Conservation (phyloP, 352 stramenopile species). For the Phytophthora sp. region DNA sequence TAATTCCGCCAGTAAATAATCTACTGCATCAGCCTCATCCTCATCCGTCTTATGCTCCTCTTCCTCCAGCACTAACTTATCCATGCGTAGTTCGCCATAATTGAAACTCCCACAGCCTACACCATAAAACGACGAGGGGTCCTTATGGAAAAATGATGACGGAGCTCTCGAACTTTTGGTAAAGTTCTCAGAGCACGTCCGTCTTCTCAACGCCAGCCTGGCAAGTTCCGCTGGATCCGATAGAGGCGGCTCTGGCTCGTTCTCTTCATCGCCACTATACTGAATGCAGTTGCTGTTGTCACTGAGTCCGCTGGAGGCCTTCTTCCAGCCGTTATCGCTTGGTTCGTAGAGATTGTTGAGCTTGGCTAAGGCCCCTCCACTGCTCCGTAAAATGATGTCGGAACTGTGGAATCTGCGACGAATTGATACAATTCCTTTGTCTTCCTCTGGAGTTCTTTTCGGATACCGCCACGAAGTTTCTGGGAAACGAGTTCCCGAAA, state of each 20-base stretch:
- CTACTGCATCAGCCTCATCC: conserved; percentile 18
- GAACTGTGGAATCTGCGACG: conserved; percentile 68
- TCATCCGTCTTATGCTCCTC: conserved; percentile 39
- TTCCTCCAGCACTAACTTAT: conserved; percentile 18
- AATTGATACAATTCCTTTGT: conserved; percentile 29
- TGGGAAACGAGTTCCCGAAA: neutral
- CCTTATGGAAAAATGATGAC: conserved; percentile 31
- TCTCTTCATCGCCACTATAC: conserved; percentile 17
- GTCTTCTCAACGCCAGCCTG: conserved; percentile 20
- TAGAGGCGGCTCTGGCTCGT: conserved; percentile 34
- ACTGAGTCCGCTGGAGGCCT: conserved; percentile 26
- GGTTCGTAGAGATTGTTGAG: conserved; percentile 16
- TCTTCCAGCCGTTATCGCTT: conserved; percentile 17
- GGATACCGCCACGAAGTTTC: conserved; percentile 16
- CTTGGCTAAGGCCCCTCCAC: conserved; percentile 10
- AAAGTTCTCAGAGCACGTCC: conserved; percentile 51
- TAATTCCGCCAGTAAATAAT: conserved; percentile 21
- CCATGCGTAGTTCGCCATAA: conserved; percentile 9
- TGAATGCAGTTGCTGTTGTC: conserved; percentile 25
- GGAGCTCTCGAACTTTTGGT: conserved; percentile 36
- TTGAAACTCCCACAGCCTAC: conserved; percentile 4
- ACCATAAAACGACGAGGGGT: conserved; percentile 22
- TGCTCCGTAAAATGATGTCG: conserved; percentile 50
- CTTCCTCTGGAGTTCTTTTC: conserved; percentile 1
- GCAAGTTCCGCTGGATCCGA: conserved; percentile 25